Base-by-base conservation (phyloP, 1,284 basidiomycete genomes). In the Amylostereum areolatum region DNA sequence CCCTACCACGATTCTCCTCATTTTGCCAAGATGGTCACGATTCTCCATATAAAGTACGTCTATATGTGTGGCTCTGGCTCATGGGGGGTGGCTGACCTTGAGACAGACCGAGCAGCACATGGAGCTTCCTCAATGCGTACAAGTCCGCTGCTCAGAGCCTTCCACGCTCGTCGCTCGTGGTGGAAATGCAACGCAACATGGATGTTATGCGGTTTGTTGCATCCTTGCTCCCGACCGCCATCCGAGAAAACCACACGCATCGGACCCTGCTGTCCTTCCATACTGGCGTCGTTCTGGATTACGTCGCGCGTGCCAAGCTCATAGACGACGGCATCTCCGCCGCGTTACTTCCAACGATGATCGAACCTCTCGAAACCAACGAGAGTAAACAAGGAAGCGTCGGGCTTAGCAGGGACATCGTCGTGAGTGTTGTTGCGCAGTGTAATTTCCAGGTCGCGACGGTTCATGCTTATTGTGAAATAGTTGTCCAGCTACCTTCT, bases 1-100 rank as follows among this genome's bases (percentile, higher is more conserved):
- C 97, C 97, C 0, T 98, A 96, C 64, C 93, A 98, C 62, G 91
- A 94, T 57, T 92, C 96, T 2, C 85, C 89, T 0, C 94, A 98
- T 63, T 99, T 99, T 66, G 80, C 88, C 6, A 95, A 96, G 63
- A 91, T 98, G 78, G 74, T 97, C 37, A 85, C 88, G 3, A 94
- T 97, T 59, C 71, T 93, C 51, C 82, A 88, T 56, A 75, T 97
- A 47, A 74, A 77, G 84, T 89, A 56, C 25, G 81, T 67, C 11
- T 39, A 43, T 25, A 25, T 41, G 28, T 53, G 31, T 37, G 52
- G 12, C 49, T 53, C 25, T 45, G 25, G 24, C 30, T 7, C 31
- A 10, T 33, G 27, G 5, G 53, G 24, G 18, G 18, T 18, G 18
- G 18, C 47, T 63, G 35, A 57, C 48, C 33, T 1, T 44, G 40